Conservation (phyloP, 2,329 filamentous ascomycete species). For the Chrysoporthe deuterocubensis region DNA sequence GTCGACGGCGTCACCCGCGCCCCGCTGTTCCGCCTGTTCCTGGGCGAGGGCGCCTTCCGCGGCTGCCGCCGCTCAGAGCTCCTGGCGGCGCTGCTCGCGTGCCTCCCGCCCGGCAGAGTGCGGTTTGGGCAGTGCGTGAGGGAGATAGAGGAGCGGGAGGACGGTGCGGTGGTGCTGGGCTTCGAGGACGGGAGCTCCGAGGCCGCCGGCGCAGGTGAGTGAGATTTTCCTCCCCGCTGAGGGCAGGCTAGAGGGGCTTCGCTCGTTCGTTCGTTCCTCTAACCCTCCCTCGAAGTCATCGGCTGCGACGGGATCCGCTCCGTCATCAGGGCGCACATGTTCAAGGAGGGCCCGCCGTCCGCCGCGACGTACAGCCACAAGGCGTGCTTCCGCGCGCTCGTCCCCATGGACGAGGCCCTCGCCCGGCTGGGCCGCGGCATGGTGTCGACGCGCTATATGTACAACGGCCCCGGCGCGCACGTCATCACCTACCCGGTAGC, state of each 20-base stretch:
- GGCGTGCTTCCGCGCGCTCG: slow-evolving; percentile 64
- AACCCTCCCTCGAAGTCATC: slow-evolving; percentile 43
- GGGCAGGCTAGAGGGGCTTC: slow-evolving; percentile 23
- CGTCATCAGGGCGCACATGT: slow-evolving; percentile 53
- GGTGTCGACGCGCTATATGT: slow-evolving; percentile 56
- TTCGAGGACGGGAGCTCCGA: slow-evolving; percentile 40
- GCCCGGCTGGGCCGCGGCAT: slow-evolving; percentile 53
- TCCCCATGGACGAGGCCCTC: slow-evolving; percentile 60
- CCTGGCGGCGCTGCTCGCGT: no score
- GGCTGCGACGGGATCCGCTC: slow-evolving; percentile 70
- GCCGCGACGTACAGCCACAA: slow-evolving; percentile 57
- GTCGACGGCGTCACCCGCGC: slow-evolving; percentile 41
- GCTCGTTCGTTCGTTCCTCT: not conserved
- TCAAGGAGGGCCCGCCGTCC: slow-evolving; percentile 36
- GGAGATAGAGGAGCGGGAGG: slow-evolving; percentile 35
- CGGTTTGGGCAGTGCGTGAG: slow-evolving; percentile 41
- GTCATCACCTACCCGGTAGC: slow-evolving; percentile 65
- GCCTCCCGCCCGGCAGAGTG: slow-evolving; percentile 22
- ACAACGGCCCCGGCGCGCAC: slow-evolving; percentile 61
- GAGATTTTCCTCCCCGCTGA: no score
- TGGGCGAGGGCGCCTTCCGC: no score
- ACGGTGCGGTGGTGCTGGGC: slow-evolving; percentile 33
- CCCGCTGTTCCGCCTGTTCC: slow-evolving; percentile 38
- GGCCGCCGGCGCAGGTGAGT: slow-evolving; percentile 39
- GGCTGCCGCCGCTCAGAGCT: no score